Conservation (phyloP, 371 early-diverging fungal species). For the Apophysomyces ossiformis region DNA sequence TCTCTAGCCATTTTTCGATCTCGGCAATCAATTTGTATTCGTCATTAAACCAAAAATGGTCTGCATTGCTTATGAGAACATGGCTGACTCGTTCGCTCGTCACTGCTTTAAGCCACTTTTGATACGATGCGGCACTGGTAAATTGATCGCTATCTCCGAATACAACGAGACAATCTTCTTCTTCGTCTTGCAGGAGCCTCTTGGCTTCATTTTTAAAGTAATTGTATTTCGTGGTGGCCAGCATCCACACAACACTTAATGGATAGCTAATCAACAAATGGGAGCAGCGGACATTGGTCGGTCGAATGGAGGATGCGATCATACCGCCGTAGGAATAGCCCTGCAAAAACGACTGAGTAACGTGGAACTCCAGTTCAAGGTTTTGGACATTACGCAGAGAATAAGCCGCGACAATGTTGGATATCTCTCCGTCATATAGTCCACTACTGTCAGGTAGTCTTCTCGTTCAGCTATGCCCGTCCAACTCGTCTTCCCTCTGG, state of each 20-base stretch:
- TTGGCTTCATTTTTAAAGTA: conserved; percentile 33
- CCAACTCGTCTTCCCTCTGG: conserved; percentile 62
- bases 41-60: conserved; percentile 44
- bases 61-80: conserved; percentile 27
- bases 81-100: conserved; percentile 3
- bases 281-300: conserved; percentile 20
- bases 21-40: conserved; percentile 18
- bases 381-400: conserved; percentile 23
- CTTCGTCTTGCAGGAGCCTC: conserved; percentile 7
- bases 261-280: conserved; percentile 48
- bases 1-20: conserved; percentile 14
- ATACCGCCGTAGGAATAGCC: conserved; percentile 57
- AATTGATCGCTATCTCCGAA: conserved; percentile 48
- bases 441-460: conserved; percentile 55
- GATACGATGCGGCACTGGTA: conserved; percentile 29
- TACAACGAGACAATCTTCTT: conserved; percentile 24
- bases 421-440: conserved; percentile 30
- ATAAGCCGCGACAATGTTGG: conserved; percentile 19
- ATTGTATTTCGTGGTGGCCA: conserved; percentile 30
- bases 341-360: conserved; percentile 15
- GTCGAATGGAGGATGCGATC: conserved; percentile 43
- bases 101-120: conserved; percentile 30
- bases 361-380: background rate
- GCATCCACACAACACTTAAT: conserved; percentile 46
- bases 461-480: conserved; percentile 60